These are phyloP conservation scores for Lanmaoa pseudosensibilis DNA, from an alignment of 768 basidiomycete genomes.

Conservation along the genomic window DNA sequence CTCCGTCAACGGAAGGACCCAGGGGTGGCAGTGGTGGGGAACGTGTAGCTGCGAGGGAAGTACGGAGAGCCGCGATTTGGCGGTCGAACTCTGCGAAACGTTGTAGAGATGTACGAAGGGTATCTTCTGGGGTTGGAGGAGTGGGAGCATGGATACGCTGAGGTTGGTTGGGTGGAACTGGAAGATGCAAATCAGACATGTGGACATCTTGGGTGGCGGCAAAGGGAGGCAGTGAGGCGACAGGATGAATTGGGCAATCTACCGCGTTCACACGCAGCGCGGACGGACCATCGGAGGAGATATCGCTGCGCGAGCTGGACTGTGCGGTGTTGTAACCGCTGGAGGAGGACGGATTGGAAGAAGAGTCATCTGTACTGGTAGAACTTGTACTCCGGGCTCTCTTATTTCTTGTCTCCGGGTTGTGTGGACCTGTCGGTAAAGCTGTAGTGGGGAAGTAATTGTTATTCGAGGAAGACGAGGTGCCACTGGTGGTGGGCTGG, in stretches of 20 bases:
- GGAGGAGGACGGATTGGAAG: conserved; percentile 36
- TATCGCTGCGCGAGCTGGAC: conserved; percentile 36
- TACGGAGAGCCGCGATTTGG: conserved; percentile 50
- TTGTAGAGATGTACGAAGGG: conserved; percentile 46
- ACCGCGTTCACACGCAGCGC: conserved; percentile 7
- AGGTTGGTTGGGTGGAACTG: conserved; percentile 19
- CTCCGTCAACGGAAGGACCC: conserved; percentile 20
- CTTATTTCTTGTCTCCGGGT: conserved; percentile 55
- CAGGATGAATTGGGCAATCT: conserved; percentile 22
- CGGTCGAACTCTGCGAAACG: conserved; percentile 56
- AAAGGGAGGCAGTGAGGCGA: conserved; percentile 37
- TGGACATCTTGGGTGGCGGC: conserved; percentile 48
- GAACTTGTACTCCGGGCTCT: conserved; percentile 56
- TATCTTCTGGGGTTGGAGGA: conserved; percentile 33
- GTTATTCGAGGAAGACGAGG: conserved; percentile 21
- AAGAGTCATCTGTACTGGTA: conserved; percentile 37
- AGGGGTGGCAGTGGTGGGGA: conserved; percentile 29
- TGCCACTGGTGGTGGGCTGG: conserved; percentile 27
- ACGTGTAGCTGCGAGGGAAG: conserved; percentile 34
- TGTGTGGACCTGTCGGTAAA: conserved; percentile 24
- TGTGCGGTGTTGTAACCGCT: conserved; percentile 37
- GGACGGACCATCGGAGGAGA: conserved; percentile 23
- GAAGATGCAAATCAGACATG: conserved; percentile 43
- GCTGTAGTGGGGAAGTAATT: conserved; percentile 12
- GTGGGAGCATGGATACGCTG: conserved; percentile 14